These are phyloP conservation scores for barley (Hordeum vulgare) DNA, from an alignment of 176 grass and related monocot species.

Conservation along the genomic window MorexV3_pseudomolecules_assembly NC_058518.1:485006469-485006968, in stretches of 20 bases:
- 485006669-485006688: not conserved
- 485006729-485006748: not conserved
- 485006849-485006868: conserved; percentile 61
- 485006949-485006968: not conserved
- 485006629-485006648: not conserved
- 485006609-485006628: not conserved
- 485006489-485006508: not conserved
- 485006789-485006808: not conserved
- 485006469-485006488: not conserved
- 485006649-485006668: not conserved
- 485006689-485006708: conserved; percentile 84
- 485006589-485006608: not conserved
- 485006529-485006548: not conserved
- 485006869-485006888: conserved; percentile 54
- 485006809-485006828: conserved; percentile 80
- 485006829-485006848: conserved; percentile 87
- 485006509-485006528: not conserved
- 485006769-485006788: not conserved
- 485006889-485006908: conserved; percentile 69
- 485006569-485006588: not conserved
- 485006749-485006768: not conserved
- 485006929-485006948: not conserved
- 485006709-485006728: conserved; percentile 52
- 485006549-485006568: not conserved
- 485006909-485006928: conserved; percentile 99